phyloP scores from a whole-genome alignment of 176 grass and related monocot genomes.

The Hsuehochloa calcarea region DNA sequence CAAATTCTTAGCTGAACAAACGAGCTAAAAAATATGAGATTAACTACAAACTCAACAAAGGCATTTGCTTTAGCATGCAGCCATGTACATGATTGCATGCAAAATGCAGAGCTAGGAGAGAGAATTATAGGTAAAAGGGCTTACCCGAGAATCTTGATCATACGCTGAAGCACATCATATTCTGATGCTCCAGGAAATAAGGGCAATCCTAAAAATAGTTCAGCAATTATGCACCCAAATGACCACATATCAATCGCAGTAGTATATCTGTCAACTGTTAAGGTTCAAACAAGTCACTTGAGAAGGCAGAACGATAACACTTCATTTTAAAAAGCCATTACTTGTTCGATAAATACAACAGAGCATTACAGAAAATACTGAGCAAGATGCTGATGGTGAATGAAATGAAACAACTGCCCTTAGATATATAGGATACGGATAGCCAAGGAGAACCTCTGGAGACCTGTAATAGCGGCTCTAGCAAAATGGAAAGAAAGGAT shows the following conservation, averaged over 20 bases:
- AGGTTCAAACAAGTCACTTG: conserved; percentile 37
- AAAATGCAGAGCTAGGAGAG: conserved; percentile 21
- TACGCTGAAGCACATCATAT: conserved; percentile 88
- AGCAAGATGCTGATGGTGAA: conserved; percentile 28
- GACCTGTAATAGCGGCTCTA: conserved; percentile 99
- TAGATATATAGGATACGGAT: conserved; percentile 79
- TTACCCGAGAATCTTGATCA: conserved; percentile 85
- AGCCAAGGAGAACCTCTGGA: conserved; percentile 96
- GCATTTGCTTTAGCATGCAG: not conserved
- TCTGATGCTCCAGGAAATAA: conserved; percentile 96
- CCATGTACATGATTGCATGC: conserved; percentile 1
- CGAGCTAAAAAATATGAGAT: not conserved
- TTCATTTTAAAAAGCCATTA: conserved; percentile 2
- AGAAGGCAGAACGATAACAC: not conserved
- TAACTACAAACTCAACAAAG: not conserved
- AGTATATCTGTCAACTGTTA: conserved; percentile 74
- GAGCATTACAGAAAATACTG: not conserved
- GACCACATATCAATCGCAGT: conserved; percentile 98
- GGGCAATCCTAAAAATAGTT: conserved; percentile 91
- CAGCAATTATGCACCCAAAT: conserved; percentile 88
- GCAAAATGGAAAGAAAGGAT: conserved; percentile 35
- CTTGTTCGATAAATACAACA: conserved; percentile 5
- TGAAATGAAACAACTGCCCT: not conserved
- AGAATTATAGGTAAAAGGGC: conserved; percentile 18
- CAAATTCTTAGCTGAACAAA: conserved; percentile 19